phyloP scores from a whole-genome alignment of 2,329 filamentous ascomycete genomes.

The Aplosporella prunicola region DNA sequence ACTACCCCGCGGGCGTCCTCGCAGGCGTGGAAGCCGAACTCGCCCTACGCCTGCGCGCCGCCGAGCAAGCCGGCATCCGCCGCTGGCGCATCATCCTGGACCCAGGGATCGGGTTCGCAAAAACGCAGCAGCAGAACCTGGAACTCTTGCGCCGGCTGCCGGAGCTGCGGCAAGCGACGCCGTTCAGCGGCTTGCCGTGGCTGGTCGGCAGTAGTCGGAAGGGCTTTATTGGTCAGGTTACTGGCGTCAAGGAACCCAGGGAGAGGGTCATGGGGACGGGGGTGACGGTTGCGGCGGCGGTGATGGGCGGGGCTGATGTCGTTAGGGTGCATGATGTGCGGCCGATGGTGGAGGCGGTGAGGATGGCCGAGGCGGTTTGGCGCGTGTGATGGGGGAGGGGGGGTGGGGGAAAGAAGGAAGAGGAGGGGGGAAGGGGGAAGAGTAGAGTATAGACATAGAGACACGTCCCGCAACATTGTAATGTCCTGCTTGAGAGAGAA shows the following conservation, averaged over 20 bases:
- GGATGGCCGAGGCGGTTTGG: constrained; percentile 67
- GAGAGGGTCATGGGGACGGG: constrained; percentile 79
- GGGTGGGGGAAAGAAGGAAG: too few species aligned
- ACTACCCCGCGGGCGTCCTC: constrained; percentile 62
- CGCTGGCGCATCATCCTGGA: constrained; percentile 94
- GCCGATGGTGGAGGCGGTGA: constrained; percentile 76
- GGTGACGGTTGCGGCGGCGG: constrained; percentile 73
- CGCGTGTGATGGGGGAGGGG: constrained; percentile 2
- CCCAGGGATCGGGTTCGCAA: constrained; percentile 90
- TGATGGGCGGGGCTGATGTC: constrained; percentile 82
- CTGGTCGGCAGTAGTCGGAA: constrained; percentile 84
- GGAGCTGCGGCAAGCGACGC: constrained; percentile 42
- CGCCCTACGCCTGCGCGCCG: constrained; percentile 57
- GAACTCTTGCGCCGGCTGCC: constrained; percentile 61
- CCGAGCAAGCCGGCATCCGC: constrained; percentile 71
- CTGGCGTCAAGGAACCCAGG: constrained; percentile 60
- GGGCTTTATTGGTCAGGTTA: constrained; percentile 74
- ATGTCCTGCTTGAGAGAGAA: too few species aligned
- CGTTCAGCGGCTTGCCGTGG: constrained; percentile 68
- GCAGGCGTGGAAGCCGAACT: constrained; percentile 59
- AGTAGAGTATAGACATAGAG: too few species aligned
- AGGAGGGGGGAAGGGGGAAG: too few species aligned
- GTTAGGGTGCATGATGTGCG: constrained; percentile 83
- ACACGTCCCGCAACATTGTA: too few species aligned
- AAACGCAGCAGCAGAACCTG: constrained; percentile 70